Conservation (phyloP, 257 asterid genomes). For the Gentiana dahurica region DNA sequence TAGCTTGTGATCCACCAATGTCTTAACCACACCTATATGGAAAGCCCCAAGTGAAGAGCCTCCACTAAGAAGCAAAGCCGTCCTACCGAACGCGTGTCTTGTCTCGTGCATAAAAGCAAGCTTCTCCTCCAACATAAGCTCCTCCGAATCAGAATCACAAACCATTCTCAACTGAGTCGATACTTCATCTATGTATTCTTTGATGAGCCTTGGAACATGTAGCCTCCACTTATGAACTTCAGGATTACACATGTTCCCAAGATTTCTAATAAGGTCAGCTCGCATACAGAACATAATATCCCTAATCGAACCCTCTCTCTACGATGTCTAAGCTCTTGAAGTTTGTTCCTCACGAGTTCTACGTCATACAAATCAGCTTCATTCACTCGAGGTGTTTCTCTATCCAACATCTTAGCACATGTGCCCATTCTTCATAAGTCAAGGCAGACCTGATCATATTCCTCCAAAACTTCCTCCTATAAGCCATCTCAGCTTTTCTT, state of each 20-base stretch:
- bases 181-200: conserved; percentile 89
- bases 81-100: conserved; percentile 91
- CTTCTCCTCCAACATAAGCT: conserved; percentile 84
- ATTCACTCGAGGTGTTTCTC: conserved; percentile 59
- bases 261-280: conserved; percentile 79
- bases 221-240: conserved; percentile 89
- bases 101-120: conserved; percentile 96
- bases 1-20: conserved; percentile 83
- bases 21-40: conserved; percentile 86
- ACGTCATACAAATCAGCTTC: conserved; percentile 75
- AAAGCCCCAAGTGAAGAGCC: conserved; percentile 96
- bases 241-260: conserved; percentile 93
- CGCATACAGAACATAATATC: conserved; percentile 89
- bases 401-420: conserved; percentile 86
- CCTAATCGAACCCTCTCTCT: conserved; percentile 83
- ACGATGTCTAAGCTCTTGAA: conserved; percentile 75
- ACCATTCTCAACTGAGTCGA: conserved; percentile 85
- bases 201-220: conserved; percentile 80
- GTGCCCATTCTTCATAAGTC: conserved; percentile 97
- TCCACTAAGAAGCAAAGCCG: conserved; percentile 87
- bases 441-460: conserved; percentile 88
- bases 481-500: conserved; percentile 77
- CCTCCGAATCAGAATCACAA: conserved; percentile 81
- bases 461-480: conserved; percentile 89
- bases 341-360: conserved; percentile 75